Conservation (phyloP, 208 protist species). For the Herpetomonas samuelpessoai region DNA sequence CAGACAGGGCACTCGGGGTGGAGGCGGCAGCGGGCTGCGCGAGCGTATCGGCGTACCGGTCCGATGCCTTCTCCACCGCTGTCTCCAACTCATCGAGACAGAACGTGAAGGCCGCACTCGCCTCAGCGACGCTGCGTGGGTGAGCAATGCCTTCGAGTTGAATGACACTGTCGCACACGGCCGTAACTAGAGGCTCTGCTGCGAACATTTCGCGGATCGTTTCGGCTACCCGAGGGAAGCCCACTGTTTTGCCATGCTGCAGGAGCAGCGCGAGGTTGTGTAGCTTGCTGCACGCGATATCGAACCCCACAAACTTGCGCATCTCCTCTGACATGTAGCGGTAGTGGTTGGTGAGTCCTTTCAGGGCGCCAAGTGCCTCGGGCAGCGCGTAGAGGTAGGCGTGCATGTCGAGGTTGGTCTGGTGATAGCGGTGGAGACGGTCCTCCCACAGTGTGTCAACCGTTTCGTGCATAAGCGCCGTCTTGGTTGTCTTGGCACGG, state of each 20-base stretch:
- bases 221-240: conserved; percentile 42
- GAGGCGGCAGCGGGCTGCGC: conserved; percentile 4
- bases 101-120: conserved; percentile 62
- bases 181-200: conserved; percentile 58
- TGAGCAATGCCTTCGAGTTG: conserved; percentile 15
- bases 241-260: conserved; percentile 43
- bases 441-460: conserved; percentile 74
- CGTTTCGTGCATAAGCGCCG: conserved; percentile 36
- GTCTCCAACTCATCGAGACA: conserved; percentile 71
- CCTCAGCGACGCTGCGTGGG: conserved; percentile 44
- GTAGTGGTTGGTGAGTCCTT: conserved; percentile 77
- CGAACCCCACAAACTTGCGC: conserved; percentile 73
- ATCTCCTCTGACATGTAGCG: conserved; percentile 77
- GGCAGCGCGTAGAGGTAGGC: conserved; percentile 68
- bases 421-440: conserved; percentile 60
- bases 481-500: conserved; percentile 31
- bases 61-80: conserved; percentile 30
- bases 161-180: conserved; percentile 53
- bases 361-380: conserved; percentile 62
- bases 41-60: conserved; percentile 11
- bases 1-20: conserved; percentile 40
- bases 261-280: conserved; percentile 75
- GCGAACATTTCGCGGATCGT: conserved; percentile 62
- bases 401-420: conserved; percentile 61
- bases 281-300: conserved; percentile 76